Evolutionary conservation across 345 rosid genomes (phyloP).

Genomic region (Balakata baccata): DNA sequence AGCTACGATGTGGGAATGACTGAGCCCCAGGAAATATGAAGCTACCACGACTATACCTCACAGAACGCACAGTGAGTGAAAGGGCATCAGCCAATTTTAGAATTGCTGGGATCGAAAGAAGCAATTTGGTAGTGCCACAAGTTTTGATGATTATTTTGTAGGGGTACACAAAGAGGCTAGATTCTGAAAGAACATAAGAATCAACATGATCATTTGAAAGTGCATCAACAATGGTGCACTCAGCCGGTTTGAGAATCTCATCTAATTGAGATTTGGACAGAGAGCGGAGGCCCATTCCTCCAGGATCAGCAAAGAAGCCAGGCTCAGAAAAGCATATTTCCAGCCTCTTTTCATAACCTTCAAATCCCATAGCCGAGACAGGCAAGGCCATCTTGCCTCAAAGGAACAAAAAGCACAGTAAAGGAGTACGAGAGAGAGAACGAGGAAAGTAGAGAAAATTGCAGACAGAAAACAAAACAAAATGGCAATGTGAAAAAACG

Average conservation of each 20-base stretch:
- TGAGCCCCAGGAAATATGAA: constrained; percentile 68
- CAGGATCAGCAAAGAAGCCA: constrained; percentile 56
- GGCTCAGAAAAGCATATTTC: constrained; percentile 62
- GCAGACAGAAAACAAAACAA: not conserved
- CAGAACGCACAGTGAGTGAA: constrained; percentile 49
- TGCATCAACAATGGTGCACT: constrained; percentile 74
- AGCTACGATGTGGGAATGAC: constrained; percentile 63
- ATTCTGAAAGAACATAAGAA: constrained; percentile 79
- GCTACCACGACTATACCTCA: constrained; percentile 68
- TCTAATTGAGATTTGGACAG: constrained; percentile 63
- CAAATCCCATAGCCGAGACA: constrained; percentile 77
- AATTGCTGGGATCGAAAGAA: constrained; percentile 61
- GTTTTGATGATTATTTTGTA: constrained; percentile 83
- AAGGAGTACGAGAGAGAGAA: constrained; percentile 31
- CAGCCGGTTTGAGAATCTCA: constrained; percentile 60
- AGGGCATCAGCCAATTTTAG: constrained; percentile 50
- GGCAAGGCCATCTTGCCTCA: constrained; percentile 44
- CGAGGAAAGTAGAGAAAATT: constrained; percentile 33
- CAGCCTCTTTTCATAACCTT: constrained; percentile 90
- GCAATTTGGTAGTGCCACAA: constrained; percentile 81
- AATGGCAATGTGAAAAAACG: constrained; percentile 5
- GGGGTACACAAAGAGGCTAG: constrained; percentile 74
- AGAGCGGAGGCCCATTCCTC: constrained; percentile 58
- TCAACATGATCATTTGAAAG: constrained; percentile 56
- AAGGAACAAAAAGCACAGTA: constrained; percentile 34